Evolutionary conservation across 2,329 filamentous ascomycete genomes (phyloP), one percentile per base, ranked within the genome.

Genomic region (Xylariaceae sp.): DNA sequence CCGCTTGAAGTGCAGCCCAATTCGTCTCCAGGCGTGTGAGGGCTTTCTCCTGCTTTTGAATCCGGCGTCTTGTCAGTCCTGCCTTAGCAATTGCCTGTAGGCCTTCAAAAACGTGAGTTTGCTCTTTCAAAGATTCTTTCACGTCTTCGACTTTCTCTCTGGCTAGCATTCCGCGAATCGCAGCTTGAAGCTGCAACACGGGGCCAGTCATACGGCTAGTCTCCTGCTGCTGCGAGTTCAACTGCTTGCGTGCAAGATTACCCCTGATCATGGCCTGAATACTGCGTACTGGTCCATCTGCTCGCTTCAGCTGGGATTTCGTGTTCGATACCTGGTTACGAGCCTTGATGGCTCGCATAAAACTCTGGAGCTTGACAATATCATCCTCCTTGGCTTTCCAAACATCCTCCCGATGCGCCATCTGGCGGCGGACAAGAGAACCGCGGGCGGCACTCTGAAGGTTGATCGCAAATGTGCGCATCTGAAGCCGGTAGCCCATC

Each of bases 381-480:
- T 90, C 83, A 4, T 80, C 78, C 72, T 93, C 88, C 57, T 86
- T 82, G 55, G 82, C 82, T 69, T 87, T 85, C 84, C 86, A 90
- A 69, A 86, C 82, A 58, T 83, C 75, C 66, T 90, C 84, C 61
- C 86, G 84, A 47, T 82, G 79, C 62, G 78, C 76, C 68, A 88
- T 79, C 45, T 81, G 80, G 54, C 78, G 82, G 61, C 94, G 85
- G 23, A 87, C 81, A 45, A 97, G 76, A 71, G 89, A 85, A 7
- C 91, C 93, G 52, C 93, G 86, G 2, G 85, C 83, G 4, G 85
- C 82, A 62, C 90, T 92, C 73, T 99, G 94, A 15, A 97, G 81
- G 62, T 85, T 81, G 34, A 89, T 78, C 2, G 92, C 90, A 70
- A 96, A 96, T 17, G 78, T 82, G 58, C 85, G 83, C 92, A 96